Base-by-base conservation (phyloP, 2,329 filamentous ascomycete species). In the Aurifilum marmelostoma region DNA sequence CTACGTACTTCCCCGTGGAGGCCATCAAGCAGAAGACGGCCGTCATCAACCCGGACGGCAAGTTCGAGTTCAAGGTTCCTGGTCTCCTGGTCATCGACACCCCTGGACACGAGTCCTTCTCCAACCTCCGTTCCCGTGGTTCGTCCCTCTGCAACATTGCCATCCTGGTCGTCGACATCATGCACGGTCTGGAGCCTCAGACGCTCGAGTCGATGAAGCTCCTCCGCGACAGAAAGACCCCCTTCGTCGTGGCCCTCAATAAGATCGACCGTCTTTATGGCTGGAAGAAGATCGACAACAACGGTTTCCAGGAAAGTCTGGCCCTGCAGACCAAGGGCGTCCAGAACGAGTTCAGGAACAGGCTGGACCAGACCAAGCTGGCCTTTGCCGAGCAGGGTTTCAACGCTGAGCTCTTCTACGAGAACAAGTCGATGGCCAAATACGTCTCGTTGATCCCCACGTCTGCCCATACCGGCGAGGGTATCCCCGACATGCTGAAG, bases 21-120 rank as follows among this genome's bases (percentile, higher is more conserved):
- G 93, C 96, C 70, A 91, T 99, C 77, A 87, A 89, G 81, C 91
- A 94, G 79, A 99, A 99, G 88, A 97, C 93, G 21, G 88, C 89
- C 27, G 95, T 98, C 21, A 92, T 99, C 78, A 99, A 99, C 85
- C 87, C 88, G 76, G 94, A 99, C 77, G 90, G 91, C 76, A 87
- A 87, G 67, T 97, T 99, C 79, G 92, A 97, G 72, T 97, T 97
- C 88, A 99, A 97, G 84, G 93, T 99, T 29, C 97, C 96, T 59
- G 96, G 96, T 87, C 88, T 99, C 67, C 84, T 99, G 73, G 90
- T 99, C 77, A 99, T 99, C 77, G 96, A 99, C 82, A 99, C 96
- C 0, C 97, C 96, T 76, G 96, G 96, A 84, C 96, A 99, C 94
- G 96, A 99, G 89, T 99, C 96, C 77, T 99, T 99, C 89, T 97